These are phyloP conservation scores for Mortierella sp. DNA, from an alignment of 371 early-diverging fungal genomes.

Conservation along the genomic window DNA sequence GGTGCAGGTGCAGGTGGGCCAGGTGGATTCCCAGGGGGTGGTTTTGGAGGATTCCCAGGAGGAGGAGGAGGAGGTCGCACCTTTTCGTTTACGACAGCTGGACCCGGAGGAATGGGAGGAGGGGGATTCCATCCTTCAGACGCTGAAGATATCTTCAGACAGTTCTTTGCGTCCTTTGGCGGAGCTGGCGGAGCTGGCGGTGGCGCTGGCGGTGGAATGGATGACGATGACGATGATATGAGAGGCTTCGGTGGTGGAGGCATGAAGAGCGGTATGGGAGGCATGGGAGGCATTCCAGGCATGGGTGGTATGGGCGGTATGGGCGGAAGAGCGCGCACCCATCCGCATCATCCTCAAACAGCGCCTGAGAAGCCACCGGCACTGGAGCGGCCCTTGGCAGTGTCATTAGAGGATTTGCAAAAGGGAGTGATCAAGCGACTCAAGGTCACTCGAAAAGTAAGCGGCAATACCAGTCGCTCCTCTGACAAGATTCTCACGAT, in stretches of 20 bases:
- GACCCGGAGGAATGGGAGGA: conserved; percentile 49
- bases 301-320: conserved; percentile 37
- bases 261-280: conserved; percentile 15
- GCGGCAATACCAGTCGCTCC: conserved; percentile 57
- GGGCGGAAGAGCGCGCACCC: conserved; percentile 9
- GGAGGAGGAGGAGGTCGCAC: conserved; percentile 59
- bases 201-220: too few relatives aligned
- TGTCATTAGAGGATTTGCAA: conserved; percentile 93
- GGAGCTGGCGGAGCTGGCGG: conserved; percentile 57
- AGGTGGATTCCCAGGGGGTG: conserved; percentile 63
- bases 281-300: conserved; percentile 24
- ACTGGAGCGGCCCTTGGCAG: conserved; percentile 75
- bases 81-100: conserved; percentile 66
- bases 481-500: conserved; percentile 89
- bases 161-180: conserved; percentile 84
- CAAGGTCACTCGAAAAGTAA: conserved; percentile 86
- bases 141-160: conserved; percentile 92
- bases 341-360: neutral
- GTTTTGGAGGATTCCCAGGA: conserved; percentile 59
- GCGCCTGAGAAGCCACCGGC: conserved; percentile 61
- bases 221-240: conserved; percentile 51
- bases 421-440: conserved; percentile 90
- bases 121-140: conserved; percentile 83
- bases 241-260: conserved; percentile 55
- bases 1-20: conserved; percentile 57